Evolutionary conservation across 768 basidiomycete genomes (phyloP), one percentile per base, ranked within the genome.

Genomic region (Leccinum olivaceopallidum): DNA sequence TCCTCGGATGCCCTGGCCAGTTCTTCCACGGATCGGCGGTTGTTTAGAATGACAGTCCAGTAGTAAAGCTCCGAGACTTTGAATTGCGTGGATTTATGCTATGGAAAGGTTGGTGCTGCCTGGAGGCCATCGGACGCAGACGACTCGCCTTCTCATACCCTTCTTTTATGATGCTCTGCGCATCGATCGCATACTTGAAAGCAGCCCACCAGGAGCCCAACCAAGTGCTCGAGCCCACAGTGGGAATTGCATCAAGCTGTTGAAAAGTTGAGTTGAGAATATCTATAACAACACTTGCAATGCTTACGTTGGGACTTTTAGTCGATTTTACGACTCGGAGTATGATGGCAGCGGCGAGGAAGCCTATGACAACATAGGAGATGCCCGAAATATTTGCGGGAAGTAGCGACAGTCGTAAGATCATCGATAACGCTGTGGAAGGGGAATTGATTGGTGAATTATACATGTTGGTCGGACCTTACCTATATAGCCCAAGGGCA

Each of bases 21-120:
- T 44, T 83, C 81, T 3, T 81, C 76, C 14, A 81, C 59, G 9
- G 73, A 59, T 22, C 67, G 57, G 1, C 62, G 62, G 6, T 73
- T 69, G n/a, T 67, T 71, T 0, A 78, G 61, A 10, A 83, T 53
- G 24, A 83, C 74, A 0, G 71, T 58, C 82, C 82, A 84, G 14
- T 30, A 7, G 16, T 54, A 37, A 5, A 18, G 22, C 4, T 24
- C 53, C 4, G 36, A 13, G 32, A 54, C 53, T 16, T 54, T 54
- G 53, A 54, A 54, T 20, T 22, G 53, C 4, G 53, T 5, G 6
- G 22, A 18, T 22, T 37, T 54, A 14, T 54, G 36, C 53, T 54
- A 30, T 20, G 36, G 24, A 6, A 22, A 16, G 6, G 22, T 24
- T 18, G 24, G 5, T 18, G 13, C 18, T 32, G 20, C 6, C 18